A percentile compares a stretch with the other conserved stretches of the same genome.
Evolutionary conservation across 768 basidiomycete species (phyloP).

Genomic region (Rhodosporidiobolus odoratus): DNA sequence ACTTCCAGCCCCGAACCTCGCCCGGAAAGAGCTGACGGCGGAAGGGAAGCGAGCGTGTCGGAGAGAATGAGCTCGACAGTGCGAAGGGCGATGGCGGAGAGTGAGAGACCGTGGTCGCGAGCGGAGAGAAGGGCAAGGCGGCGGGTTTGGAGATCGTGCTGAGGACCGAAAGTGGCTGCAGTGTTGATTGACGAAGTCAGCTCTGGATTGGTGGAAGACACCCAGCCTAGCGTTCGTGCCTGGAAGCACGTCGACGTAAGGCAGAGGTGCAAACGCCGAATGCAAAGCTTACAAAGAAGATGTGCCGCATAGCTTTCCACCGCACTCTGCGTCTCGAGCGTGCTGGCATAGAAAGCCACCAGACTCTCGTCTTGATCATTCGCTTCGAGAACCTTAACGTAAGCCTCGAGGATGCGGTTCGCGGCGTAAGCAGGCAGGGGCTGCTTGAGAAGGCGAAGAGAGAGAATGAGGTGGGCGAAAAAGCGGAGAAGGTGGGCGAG

Average conservation of each 20-base stretch:
- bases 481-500: constrained; percentile 55
- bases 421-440: constrained; percentile 66
- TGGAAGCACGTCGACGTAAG: neutral
- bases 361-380: constrained; percentile 60
- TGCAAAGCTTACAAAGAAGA: constrained; percentile 55
- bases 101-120: constrained; percentile 75
- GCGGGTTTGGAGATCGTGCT: constrained; percentile 55
- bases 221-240: too few species aligned
- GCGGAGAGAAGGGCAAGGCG: constrained; percentile 66
- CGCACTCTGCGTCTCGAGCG: constrained; percentile 76
- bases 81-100: constrained; percentile 68
- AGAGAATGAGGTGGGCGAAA: constrained; percentile 88
- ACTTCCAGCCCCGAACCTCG: constrained; percentile 16
- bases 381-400: constrained; percentile 80
- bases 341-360: constrained; percentile 89
- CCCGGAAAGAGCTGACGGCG: neutral
- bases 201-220: neutral
- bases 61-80: constrained; percentile 60
- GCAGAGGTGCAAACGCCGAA: neutral
- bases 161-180: constrained; percentile 45
- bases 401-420: constrained; percentile 78
- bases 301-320: constrained; percentile 87
- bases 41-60: constrained; percentile 38
- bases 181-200: neutral
- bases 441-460: constrained; percentile 64